Percentiles rank a stretch among this genome's conserved stretches.
phyloP scores from a whole-genome alignment of 768 basidiomycete species.

The Lepiota brunneoincarnata region DNA sequence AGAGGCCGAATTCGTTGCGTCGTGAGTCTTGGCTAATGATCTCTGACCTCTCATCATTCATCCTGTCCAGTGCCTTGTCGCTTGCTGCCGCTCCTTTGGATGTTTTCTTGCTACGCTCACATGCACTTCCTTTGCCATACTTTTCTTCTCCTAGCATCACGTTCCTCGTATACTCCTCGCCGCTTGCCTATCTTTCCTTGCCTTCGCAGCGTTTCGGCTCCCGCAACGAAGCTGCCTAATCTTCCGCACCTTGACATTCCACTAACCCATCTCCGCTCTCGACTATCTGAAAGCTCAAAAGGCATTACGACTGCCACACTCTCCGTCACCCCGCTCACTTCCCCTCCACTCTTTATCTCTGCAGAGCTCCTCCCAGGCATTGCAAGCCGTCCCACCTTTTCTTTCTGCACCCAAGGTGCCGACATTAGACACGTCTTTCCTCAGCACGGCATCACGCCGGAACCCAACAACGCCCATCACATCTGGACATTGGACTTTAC shows the following conservation, averaged over 20 bases:
- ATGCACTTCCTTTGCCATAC: constrained; percentile 72
- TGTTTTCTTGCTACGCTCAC: constrained; percentile 63
- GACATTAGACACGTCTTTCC: constrained; percentile 54
- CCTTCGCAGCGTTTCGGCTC: constrained; percentile 30
- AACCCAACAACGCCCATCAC: constrained; percentile 26
- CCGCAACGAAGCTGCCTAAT: constrained; percentile 16
- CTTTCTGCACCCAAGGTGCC: constrained; percentile 43
- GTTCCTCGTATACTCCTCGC: constrained; percentile 71
- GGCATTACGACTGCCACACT: constrained; percentile 61
- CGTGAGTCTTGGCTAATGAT: constrained; percentile 35
- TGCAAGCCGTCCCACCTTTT: constrained; percentile 49
- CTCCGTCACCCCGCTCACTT: constrained; percentile 32
- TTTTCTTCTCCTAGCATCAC: constrained; percentile 65
- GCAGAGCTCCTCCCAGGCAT: constrained; percentile 42
- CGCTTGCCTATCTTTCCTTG: constrained; percentile 66
- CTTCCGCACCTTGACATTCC: constrained; percentile 53
- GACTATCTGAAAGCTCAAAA: constrained; percentile 35
- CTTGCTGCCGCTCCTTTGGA: constrained; percentile 53
- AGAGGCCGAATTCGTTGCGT: constrained; percentile 53
- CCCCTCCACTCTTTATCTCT: constrained; percentile 39
- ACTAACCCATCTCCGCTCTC: constrained; percentile 41
- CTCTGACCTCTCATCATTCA: constrained; percentile 8
- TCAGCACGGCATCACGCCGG: constrained; percentile 26
- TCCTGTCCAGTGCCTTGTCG: constrained; percentile 31
- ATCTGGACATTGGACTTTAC: constrained; percentile 79